Evolutionary conservation across 306 rosid species (phyloP).

Genomic region (Sicyos edulis): DNA sequence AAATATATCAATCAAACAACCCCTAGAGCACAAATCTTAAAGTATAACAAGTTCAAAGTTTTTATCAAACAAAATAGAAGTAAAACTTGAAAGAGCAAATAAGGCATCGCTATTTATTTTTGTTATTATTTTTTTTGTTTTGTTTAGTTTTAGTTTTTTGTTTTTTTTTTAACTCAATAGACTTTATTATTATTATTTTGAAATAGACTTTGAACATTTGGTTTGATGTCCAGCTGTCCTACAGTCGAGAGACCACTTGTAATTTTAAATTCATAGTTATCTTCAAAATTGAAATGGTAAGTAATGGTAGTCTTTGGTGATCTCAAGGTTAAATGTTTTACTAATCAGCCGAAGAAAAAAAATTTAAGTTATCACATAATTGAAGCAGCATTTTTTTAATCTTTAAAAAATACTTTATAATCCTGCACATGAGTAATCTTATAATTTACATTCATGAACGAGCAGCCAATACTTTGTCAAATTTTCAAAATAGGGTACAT

Average conservation of each 20-base stretch:
- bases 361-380: conserved; percentile 5
- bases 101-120: too few species aligned
- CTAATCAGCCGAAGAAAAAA: conserved; percentile 4
- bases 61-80: too few species aligned
- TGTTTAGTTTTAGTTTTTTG: too few species aligned
- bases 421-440: background rate
- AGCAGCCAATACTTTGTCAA: background rate
- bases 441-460: background rate
- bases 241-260: conserved; percentile 47
- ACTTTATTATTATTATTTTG: too few species aligned
- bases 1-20: too few species aligned
- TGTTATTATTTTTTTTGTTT: too few species aligned
- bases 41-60: too few species aligned
- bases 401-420: background rate
- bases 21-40: too few species aligned
- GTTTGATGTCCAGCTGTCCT: conserved; percentile 60
- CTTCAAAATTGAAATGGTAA: conserved; percentile 22
- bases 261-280: conserved; percentile 34
- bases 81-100: too few species aligned
- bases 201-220: conserved; percentile 17
- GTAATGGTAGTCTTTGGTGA: conserved; percentile 8
- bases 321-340: conserved; percentile 11
- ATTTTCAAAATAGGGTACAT: background rate
- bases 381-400: background rate
- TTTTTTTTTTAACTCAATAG: too few species aligned